Conservation (phyloP, 805 yeast genomes). For the Saccharomycopsis capsularis region DNA sequence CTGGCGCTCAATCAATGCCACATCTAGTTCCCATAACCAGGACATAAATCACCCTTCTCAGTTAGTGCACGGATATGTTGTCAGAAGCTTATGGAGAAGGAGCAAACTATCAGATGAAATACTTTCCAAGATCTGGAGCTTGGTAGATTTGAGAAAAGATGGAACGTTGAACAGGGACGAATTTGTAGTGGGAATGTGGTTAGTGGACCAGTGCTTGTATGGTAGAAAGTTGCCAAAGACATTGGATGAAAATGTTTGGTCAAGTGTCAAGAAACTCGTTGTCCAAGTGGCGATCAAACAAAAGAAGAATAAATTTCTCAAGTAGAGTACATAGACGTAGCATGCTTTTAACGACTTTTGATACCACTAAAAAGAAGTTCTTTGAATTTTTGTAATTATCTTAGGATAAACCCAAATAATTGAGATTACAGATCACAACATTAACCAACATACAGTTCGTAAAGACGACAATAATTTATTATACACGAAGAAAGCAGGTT, state of each 20-base stretch:
- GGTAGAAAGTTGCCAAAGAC: conserved; percentile 81
- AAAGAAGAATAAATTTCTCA: conserved; percentile 21
- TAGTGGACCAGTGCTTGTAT: conserved; percentile 90
- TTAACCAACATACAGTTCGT: too few species aligned
- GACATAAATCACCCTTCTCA: conserved; percentile 18
- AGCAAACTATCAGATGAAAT: conserved; percentile 62
- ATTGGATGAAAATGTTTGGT: conserved; percentile 71
- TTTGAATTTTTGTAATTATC: too few species aligned
- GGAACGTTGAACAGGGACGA: conserved; percentile 75
- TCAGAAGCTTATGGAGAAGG: conserved; percentile 72
- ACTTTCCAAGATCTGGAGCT: conserved; percentile 57
- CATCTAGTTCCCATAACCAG: conserved; percentile 1
- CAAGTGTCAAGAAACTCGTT: conserved; percentile 55
- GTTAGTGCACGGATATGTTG: conserved; percentile 38
- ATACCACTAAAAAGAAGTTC: too few species aligned
- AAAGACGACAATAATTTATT: too few species aligned
- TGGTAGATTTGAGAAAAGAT: conserved; percentile 60
- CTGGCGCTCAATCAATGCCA: conserved; percentile 4
- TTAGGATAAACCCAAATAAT: too few species aligned
- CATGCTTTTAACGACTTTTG: too few species aligned
- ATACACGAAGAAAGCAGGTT: too few species aligned
- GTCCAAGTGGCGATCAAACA: conserved; percentile 27
- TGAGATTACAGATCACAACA: too few species aligned
- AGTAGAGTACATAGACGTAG: too few species aligned
- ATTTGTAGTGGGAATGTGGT: conserved; percentile 96